Conservation (phyloP, 2,329 filamentous ascomycete genomes). For the Diplodia sapinea region DNA sequence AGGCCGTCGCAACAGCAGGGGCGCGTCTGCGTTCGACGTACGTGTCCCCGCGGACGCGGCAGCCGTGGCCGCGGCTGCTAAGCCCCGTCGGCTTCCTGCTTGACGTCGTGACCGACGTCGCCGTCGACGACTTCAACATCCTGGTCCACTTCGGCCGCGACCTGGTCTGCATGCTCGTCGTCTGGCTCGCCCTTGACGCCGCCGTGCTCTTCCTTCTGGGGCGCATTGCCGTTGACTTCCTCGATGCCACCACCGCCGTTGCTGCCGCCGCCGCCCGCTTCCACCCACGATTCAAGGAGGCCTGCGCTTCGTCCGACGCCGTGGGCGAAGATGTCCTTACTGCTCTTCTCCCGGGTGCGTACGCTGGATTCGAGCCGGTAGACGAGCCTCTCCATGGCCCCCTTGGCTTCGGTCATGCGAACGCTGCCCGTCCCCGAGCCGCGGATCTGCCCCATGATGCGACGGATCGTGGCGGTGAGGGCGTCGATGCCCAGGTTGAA, state of each 20-base stretch:
- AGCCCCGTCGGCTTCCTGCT: constrained; percentile 10
- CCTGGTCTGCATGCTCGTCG: constrained; percentile 10
- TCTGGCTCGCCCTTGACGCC: constrained; percentile 10
- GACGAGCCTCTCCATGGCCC: constrained; percentile 73
- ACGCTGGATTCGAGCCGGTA: constrained; percentile 66
- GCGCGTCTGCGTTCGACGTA: background rate
- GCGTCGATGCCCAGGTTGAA: constrained; percentile 77
- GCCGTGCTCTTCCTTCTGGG: constrained; percentile 19
- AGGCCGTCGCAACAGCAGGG: background rate
- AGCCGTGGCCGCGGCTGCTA: background rate
- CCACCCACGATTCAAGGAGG: constrained; percentile 19
- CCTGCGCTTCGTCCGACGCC: constrained; percentile 1
- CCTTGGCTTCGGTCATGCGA: constrained; percentile 76
- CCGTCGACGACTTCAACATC: constrained; percentile 16
- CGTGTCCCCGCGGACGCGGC: background rate
- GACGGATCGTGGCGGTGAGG: constrained; percentile 56
- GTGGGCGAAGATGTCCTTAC: constrained; percentile 14
- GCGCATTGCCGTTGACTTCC: constrained; percentile 21
- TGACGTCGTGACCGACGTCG: background rate
- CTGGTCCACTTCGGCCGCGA: constrained; percentile 14
- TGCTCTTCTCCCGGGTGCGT: constrained; percentile 27
- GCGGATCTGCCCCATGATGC: constrained; percentile 56
- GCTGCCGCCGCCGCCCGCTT: constrained; percentile 1
- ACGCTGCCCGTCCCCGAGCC: constrained; percentile 61
- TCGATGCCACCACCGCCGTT: constrained; percentile 16